A percentile compares a stretch with the other conserved stretches of the same genome.
These are phyloP conservation scores for Alternaria arborescens DNA, from an alignment of 2,329 filamentous ascomycete genomes.

Conservation along the genomic window DNA sequence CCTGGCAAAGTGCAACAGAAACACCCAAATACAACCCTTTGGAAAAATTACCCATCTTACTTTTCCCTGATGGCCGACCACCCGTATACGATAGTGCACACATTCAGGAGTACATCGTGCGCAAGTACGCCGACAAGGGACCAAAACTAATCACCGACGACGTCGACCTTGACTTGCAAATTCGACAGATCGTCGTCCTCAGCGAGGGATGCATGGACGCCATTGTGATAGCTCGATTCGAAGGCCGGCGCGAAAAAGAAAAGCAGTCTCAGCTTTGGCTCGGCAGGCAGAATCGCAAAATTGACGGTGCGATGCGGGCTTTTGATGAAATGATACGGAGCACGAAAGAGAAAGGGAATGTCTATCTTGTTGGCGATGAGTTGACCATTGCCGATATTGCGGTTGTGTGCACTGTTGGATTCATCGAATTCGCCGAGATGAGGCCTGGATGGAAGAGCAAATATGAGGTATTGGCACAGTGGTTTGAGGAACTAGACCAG, in stretches of 20 bases:
- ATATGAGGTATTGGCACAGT: slow-evolving; percentile 19
- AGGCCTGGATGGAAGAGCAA: slow-evolving; percentile 17
- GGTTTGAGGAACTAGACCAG: slow-evolving; percentile 20
- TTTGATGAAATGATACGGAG: slow-evolving; percentile 18
- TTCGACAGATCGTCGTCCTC: slow-evolving; percentile 25
- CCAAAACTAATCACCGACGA: slow-evolving; percentile 20
- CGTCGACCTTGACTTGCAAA: slow-evolving; percentile 17
- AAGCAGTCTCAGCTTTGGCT: slow-evolving; percentile 20
- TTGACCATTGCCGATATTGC: slow-evolving; percentile 29
- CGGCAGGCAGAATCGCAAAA: slow-evolving; percentile 23
- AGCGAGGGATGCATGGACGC: slow-evolving; percentile 27
- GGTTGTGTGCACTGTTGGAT: slow-evolving; percentile 19
- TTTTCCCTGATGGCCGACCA: slow-evolving; percentile 30
- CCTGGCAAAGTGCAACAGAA: slow-evolving; percentile 52
- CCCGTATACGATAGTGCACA: slow-evolving; percentile 30
- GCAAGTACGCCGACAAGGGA: slow-evolving; percentile 20
- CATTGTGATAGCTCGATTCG: slow-evolving; percentile 23
- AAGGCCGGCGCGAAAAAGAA: slow-evolving; percentile 15
- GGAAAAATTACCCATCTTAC: slow-evolving; percentile 52
- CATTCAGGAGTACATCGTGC: slow-evolving; percentile 28
- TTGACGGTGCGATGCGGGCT: slow-evolving; percentile 23
- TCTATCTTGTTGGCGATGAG: slow-evolving; percentile 21
- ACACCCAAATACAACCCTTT: slow-evolving; percentile 53
- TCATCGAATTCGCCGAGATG: slow-evolving; percentile 20
- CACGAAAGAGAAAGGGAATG: slow-evolving; percentile 13